phyloP scores from a whole-genome alignment of 2,329 filamentous ascomycete species.

The Cylindrodendrum hubeiense region DNA sequence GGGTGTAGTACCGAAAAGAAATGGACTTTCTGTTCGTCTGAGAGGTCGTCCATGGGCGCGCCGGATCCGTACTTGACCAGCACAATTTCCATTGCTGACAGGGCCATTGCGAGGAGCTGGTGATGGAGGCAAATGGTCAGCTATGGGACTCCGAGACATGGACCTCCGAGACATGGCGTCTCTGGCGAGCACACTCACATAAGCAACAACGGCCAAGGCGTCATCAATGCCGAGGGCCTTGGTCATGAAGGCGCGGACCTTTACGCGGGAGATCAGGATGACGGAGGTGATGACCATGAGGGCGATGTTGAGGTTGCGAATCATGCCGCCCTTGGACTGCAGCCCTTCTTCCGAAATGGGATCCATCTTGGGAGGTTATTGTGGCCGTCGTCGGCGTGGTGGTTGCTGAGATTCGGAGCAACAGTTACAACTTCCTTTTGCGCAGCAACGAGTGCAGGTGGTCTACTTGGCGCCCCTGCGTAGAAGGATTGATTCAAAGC shows the following conservation, averaged over 20 bases:
- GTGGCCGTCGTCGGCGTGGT: neutral
- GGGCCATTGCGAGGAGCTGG: constrained; percentile 28
- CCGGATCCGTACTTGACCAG: constrained; percentile 33
- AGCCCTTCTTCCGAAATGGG: neutral
- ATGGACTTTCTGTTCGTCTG: constrained; percentile 17
- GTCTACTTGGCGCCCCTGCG: neutral
- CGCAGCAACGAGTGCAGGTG: neutral
- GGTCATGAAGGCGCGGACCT: constrained; percentile 35
- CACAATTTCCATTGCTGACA: constrained; percentile 35
- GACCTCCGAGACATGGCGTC: neutral
- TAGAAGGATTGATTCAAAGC: neutral
- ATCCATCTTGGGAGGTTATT: constrained; percentile 1
- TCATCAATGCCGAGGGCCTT: constrained; percentile 39
- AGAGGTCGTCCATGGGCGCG: constrained; percentile 28
- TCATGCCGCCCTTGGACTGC: constrained; percentile 21
- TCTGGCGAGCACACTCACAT: constrained; percentile 22
- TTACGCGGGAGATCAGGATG: constrained; percentile 34
- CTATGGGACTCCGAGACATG: no score
- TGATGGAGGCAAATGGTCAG: neutral
- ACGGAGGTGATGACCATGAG: constrained; percentile 36
- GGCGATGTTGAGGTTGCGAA: constrained; percentile 35
- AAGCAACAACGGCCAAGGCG: constrained; percentile 35
- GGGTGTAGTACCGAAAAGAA: constrained; percentile 34
- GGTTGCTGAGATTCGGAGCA: no score
- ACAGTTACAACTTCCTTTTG: no score